Evolutionary conservation across 2,329 filamentous ascomycete genomes (phyloP).

Genomic region (Arthrocladium fulminans): DNA sequence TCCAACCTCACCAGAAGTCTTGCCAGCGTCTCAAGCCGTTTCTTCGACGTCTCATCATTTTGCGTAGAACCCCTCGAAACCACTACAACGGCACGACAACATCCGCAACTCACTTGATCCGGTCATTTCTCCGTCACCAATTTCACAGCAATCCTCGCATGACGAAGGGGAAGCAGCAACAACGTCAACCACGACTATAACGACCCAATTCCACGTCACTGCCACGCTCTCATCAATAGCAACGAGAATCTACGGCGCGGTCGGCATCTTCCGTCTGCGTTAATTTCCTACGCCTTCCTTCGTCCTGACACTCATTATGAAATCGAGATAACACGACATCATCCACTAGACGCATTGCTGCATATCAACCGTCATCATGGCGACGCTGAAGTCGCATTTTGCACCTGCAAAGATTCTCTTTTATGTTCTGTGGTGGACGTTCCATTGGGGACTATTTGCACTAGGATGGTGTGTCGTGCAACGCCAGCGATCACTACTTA

Average conservation of each 20-base stretch:
- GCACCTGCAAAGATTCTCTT: constrained; percentile 59
- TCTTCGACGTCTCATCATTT: background rate
- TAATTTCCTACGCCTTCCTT: background rate
- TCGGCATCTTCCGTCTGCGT: too few relatives aligned
- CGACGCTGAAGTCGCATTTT: constrained; percentile 20
- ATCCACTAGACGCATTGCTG: background rate
- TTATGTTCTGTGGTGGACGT: constrained; percentile 69
- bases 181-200: background rate
- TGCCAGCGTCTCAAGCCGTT: background rate
- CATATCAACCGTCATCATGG: constrained; percentile 12
- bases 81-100: background rate
- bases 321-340: constrained; percentile 2
- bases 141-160: too few relatives aligned
- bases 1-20: background rate
- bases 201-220: too few relatives aligned
- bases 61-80: background rate
- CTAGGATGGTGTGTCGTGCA: constrained; percentile 65
- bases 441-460: constrained; percentile 71
- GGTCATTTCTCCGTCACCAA: background rate
- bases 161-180: too few relatives aligned
- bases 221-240: background rate
- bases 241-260: too few relatives aligned
- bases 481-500: background rate
- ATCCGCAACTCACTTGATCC: background rate
- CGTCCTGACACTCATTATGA: background rate